phyloP scores from a whole-genome alignment of 1,139 yeast genomes.

The Protomyces lactucae-debilis region DNA sequence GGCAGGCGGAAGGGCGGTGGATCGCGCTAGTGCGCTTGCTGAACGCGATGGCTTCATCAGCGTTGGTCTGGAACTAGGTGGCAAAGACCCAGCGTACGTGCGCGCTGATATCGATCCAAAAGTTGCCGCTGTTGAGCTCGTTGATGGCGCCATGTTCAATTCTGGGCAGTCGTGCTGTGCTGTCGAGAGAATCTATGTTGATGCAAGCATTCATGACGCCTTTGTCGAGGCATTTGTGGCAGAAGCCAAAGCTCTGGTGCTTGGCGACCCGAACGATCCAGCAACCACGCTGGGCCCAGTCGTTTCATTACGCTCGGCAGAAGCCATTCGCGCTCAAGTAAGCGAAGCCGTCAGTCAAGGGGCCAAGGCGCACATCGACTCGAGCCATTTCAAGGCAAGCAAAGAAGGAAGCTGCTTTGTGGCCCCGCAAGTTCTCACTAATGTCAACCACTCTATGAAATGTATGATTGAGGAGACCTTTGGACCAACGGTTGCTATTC shows the following conservation, averaged over 20 bases:
- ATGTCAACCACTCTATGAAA: conserved; percentile 69
- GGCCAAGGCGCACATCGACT: conserved; percentile 67
- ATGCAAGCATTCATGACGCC: conserved; percentile 61
- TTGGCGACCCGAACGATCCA: conserved; percentile 71
- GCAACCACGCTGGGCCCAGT: conserved; percentile 73
- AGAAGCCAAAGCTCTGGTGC: conserved; percentile 47
- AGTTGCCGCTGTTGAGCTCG: conserved; percentile 76
- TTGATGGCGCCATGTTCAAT: conserved; percentile 75
- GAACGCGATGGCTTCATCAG: conserved; percentile 18
- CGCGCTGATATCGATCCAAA: conserved; percentile 70
- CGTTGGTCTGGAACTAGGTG: conserved; percentile 71
- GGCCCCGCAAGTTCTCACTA: conserved; percentile 77
- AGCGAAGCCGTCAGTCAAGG: conserved; percentile 66
- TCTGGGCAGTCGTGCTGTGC: conserved; percentile 91
- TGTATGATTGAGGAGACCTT: conserved; percentile 87
- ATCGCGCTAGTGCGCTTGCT: conserved; percentile 61
- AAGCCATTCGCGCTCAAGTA: conserved; percentile 64
- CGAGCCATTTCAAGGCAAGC: conserved; percentile 46
- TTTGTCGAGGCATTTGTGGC: conserved; percentile 57
- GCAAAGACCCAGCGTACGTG: conserved; percentile 70
- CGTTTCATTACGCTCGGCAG: conserved; percentile 66
- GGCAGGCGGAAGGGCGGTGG: conserved; percentile 69
- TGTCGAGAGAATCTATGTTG: conserved; percentile 75
- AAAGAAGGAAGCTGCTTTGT: conserved; percentile 78
- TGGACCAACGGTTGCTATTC: conserved; percentile 80